phyloP scores from a whole-genome alignment of 2,329 filamentous ascomycete species.

The Claviceps purpurea region DNA sequence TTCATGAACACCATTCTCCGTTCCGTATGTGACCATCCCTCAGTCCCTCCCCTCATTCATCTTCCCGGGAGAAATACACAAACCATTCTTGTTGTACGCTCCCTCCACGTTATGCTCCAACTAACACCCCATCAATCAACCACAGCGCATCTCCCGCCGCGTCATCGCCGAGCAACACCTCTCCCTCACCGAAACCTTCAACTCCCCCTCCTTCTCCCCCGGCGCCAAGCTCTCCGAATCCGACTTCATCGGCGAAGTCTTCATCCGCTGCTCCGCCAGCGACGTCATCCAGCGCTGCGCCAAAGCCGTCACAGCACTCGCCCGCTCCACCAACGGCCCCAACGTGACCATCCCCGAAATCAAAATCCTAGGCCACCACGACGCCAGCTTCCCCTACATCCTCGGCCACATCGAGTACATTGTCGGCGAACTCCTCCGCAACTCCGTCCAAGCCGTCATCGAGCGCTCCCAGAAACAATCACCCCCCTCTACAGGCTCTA shows the following conservation, averaged over 20 bases:
- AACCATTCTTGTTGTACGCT: neutral
- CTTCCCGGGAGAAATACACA: too few species aligned
- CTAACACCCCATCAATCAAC: neutral
- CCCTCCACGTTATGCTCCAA: neutral
- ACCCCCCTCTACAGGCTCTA: conserved; percentile 46
- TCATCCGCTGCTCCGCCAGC: conserved; percentile 80
- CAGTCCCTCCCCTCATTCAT: too few species aligned
- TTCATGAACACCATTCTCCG: conserved; percentile 92
- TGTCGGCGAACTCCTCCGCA: conserved; percentile 83
- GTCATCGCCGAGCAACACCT: conserved; percentile 98
- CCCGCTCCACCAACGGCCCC: conserved; percentile 60
- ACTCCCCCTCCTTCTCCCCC: conserved; percentile 79
- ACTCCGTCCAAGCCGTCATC: conserved; percentile 85
- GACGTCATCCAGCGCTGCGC: conserved; percentile 81
- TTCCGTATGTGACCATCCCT: conserved; percentile 48
- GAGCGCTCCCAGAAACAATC: conserved; percentile 48
- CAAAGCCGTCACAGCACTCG: conserved; percentile 59
- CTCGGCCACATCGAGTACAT: conserved; percentile 95
- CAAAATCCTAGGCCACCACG: conserved; percentile 68
- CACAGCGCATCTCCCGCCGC: conserved; percentile 76
- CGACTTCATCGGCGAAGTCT: conserved; percentile 91
- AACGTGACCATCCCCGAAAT: conserved; percentile 66
- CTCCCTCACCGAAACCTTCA: conserved; percentile 85
- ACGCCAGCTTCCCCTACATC: conserved; percentile 92
- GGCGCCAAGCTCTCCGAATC: conserved; percentile 57